These are phyloP conservation scores for Xylaria nigripes DNA, from an alignment of 495 filamentous ascomycete species.

Conservation along the genomic window DNA sequence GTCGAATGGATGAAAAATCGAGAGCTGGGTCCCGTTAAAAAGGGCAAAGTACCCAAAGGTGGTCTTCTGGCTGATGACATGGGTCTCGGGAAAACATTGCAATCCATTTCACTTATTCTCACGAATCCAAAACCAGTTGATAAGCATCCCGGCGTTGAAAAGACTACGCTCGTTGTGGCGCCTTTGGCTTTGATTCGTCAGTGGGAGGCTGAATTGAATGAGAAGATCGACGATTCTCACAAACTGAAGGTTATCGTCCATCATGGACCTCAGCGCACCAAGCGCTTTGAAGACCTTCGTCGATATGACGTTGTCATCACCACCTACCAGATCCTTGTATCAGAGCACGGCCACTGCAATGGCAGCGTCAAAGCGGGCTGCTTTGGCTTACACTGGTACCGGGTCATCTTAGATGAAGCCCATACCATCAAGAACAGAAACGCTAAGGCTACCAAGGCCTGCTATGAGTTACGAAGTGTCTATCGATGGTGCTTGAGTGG, in stretches of 20 bases:
- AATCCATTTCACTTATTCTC: conserved; percentile 75
- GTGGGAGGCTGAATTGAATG: conserved; percentile 88
- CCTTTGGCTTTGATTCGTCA: conserved; percentile 92
- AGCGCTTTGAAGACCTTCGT: conserved; percentile 61
- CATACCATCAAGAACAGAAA: conserved; percentile 98
- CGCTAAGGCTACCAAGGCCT: conserved; percentile 85
- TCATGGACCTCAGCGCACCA: conserved; percentile 78
- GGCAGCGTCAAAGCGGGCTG: conserved; percentile 61
- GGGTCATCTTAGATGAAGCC: conserved; percentile 91
- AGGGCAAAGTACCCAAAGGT: conserved; percentile 70
- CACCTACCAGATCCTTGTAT: conserved; percentile 89
- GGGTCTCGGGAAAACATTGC: conserved; percentile 78
- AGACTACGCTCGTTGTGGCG: conserved; percentile 85
- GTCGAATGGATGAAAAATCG: conserved; percentile 89
- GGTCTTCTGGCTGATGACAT: conserved; percentile 86
- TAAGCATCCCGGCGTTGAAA: conserved; percentile 57
- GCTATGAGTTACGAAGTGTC: conserved; percentile 67
- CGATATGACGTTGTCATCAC: conserved; percentile 95
- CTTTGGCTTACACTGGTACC: conserved; percentile 89
- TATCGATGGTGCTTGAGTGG: conserved; percentile 95
- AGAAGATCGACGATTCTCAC: conserved; percentile 61
- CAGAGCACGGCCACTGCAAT: conserved; percentile 66
- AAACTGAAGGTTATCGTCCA: conserved; percentile 74
- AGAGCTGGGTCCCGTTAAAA: conserved; percentile 71
- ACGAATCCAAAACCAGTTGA: conserved; percentile 63